phyloP scores from a whole-genome alignment of 139 green algal species.

The Coelastrella sp. region DNA sequence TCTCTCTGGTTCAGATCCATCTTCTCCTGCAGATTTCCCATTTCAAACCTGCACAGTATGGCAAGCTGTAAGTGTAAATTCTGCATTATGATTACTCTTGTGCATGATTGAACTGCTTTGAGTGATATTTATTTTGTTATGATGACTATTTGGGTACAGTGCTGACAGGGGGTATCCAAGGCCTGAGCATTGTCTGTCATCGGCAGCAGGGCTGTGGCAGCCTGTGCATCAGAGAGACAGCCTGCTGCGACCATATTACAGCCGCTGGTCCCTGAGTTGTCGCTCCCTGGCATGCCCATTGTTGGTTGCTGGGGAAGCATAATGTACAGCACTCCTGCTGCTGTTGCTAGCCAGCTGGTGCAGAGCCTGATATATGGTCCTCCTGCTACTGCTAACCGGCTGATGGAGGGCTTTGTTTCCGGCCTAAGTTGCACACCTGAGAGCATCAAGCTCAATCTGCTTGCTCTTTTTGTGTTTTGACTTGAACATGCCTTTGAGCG shows the following conservation, averaged over 20 bases:
- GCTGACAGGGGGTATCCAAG: no score
- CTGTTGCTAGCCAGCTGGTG: background rate
- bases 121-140: no score
- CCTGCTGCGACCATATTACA: no score
- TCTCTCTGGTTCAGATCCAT: background rate
- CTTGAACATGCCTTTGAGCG: slow-evolving; percentile 41
- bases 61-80: background rate
- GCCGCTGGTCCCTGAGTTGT: background rate
- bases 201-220: no score
- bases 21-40: slow-evolving; percentile 46
- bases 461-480: slow-evolving; percentile 38
- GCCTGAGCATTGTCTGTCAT: no score
- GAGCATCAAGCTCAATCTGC: slow-evolving; percentile 49
- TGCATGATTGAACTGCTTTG: no score
- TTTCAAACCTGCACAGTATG: slow-evolving; percentile 38
- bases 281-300: background rate
- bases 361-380: background rate
- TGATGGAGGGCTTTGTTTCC: background rate
- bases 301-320: background rate
- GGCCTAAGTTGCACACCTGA: background rate
- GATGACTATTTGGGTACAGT: no score
- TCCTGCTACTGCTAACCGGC: no score
- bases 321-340: background rate
- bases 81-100: background rate
- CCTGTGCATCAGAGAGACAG: no score